Percentiles rank a stretch among this genome's conserved stretches.
Conservation (phyloP, 345 rosid genomes). For the Citrus medica region DNA sequence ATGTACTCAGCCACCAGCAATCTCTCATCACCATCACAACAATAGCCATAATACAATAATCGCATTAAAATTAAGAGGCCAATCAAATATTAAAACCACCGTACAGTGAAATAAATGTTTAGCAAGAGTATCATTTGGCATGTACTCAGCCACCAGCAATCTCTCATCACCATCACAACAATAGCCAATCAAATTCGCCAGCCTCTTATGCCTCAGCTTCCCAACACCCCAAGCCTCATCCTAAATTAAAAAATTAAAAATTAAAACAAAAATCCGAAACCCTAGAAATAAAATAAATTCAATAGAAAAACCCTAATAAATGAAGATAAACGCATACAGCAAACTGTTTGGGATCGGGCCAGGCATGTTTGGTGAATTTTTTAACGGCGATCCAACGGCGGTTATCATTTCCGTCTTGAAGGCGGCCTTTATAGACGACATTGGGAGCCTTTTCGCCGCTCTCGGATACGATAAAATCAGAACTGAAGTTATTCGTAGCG, state of each 20-base stretch:
- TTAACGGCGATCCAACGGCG: conserved; percentile 77
- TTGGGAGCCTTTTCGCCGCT: conserved; percentile 79
- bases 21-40: conserved; percentile 96
- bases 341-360: conserved; percentile 94
- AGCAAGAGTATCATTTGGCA: conserved; percentile 82
- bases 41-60: conserved; percentile 65
- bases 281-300: conserved; percentile 11
- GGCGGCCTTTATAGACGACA: conserved; percentile 72
- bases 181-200: conserved; percentile 89
- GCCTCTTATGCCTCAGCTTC: conserved; percentile 61
- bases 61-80: neutral
- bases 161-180: conserved; percentile 97
- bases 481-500: conserved; percentile 79
- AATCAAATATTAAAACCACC: conserved; percentile 17
- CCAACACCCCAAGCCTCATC: conserved; percentile 86
- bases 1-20: conserved; percentile 84
- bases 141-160: conserved; percentile 80
- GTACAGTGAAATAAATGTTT: conserved; percentile 92
- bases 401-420: conserved; percentile 33
- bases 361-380: conserved; percentile 66
- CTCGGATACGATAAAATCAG: conserved; percentile 70
- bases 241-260: conserved; percentile 26
- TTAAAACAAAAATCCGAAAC: conserved; percentile 5
- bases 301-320: neutral
- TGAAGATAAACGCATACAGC: conserved; percentile 36